Percentiles rank a stretch among this genome's conserved stretches.
Evolutionary conservation across 345 rosid species (phyloP).

Genomic region (Citrus sinensis): DVS_A1.0 CM039162.1:29655501-29656000

Average conservation of each 20-base stretch:
- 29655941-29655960: neutral
- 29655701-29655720: neutral
- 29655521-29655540: neutral
- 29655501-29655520: conserved; percentile 6
- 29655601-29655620: conserved; percentile 10
- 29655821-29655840: neutral
- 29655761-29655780: neutral
- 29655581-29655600: conserved; percentile 1
- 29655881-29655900: neutral
- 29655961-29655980: neutral
- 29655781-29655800: neutral
- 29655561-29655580: conserved; percentile 12
- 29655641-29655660: neutral
- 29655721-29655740: neutral
- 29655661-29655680: neutral
- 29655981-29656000: no score
- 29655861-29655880: neutral
- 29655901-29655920: neutral
- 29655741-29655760: neutral
- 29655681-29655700: neutral
- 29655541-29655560: neutral
- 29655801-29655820: neutral
- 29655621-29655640: neutral
- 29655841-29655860: neutral
- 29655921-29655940: neutral